A percentile compares a stretch with the other conserved stretches of the same genome.
Evolutionary conservation across 2,329 filamentous ascomycete species (phyloP).

Genomic region (Whalleya microplaca): DNA sequence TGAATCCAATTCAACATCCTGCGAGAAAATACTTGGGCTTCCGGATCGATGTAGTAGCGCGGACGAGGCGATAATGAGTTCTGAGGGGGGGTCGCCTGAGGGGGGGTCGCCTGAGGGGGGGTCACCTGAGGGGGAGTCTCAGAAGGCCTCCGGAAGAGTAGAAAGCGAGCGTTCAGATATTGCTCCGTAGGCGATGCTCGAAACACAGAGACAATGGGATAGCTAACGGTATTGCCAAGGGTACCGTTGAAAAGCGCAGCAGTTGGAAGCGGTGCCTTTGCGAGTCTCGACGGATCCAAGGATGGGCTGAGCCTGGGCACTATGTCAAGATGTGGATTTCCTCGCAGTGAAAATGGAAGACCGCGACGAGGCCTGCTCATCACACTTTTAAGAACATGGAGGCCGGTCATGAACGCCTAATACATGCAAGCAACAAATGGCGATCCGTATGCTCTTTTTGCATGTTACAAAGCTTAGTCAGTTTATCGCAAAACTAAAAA

Average conservation of each 20-base stretch:
- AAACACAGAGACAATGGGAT: conserved; percentile 7
- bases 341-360: too few species aligned
- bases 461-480: too few species aligned
- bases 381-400: conserved; percentile 2
- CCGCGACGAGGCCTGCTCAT: neutral
- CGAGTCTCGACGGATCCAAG: conserved; percentile 7
- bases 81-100: too few species aligned
- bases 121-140: too few species aligned
- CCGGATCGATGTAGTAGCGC: too few species aligned
- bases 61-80: too few species aligned
- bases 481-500: too few species aligned
- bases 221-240: conserved; percentile 10
- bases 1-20: conserved; percentile 76
- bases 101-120: too few species aligned
- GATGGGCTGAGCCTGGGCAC: neutral
- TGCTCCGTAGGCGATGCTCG: conserved; percentile 2
- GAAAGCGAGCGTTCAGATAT: conserved; percentile 6
- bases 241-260: too few species aligned
- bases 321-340: conserved; percentile 6
- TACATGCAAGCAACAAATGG: too few species aligned
- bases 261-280: conserved; percentile 11
- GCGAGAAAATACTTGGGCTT: neutral
- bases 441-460: too few species aligned
- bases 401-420: conserved; percentile 8
- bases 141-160: conserved; percentile 3